Percentiles rank a stretch among this genome's conserved stretches.
These are phyloP conservation scores for Phytophthora macrochlamydospora DNA, from an alignment of 352 stramenopile species.

Conservation along the genomic window DNA sequence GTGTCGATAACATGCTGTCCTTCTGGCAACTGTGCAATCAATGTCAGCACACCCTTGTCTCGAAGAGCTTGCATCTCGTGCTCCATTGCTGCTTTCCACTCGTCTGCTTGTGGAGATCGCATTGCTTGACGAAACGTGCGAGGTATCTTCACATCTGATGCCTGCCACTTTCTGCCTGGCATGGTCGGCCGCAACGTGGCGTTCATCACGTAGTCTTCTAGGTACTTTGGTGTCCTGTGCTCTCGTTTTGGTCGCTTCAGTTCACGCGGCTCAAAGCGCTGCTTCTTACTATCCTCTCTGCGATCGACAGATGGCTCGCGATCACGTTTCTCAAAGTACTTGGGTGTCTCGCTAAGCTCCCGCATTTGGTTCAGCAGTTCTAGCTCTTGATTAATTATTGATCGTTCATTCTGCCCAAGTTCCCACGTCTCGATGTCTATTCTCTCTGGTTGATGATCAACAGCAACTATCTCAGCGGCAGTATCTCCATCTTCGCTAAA, in stretches of 20 bases:
- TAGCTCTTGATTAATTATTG: neutral
- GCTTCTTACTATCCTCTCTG: slow-evolving; percentile 4
- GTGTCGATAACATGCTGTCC: slow-evolving; percentile 4
- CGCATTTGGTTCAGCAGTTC: neutral
- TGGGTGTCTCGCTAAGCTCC: neutral
- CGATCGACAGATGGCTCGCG: neutral
- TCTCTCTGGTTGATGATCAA: neutral
- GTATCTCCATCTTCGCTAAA: neutral
- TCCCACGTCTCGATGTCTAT: slow-evolving; percentile 9
- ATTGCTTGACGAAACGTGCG: neutral
- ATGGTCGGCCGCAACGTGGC: neutral
- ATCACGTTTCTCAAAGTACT: neutral
- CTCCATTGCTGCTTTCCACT: slow-evolving; percentile 1
- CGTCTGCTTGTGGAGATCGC: neutral
- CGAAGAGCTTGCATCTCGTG: neutral
- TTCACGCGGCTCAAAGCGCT: slow-evolving; percentile 5
- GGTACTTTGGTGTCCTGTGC: neutral
- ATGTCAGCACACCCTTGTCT: neutral
- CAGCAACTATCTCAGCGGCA: neutral
- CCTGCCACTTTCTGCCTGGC: neutral
- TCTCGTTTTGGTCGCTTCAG: slow-evolving; percentile 2
- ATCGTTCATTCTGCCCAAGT: neutral
- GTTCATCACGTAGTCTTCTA: slow-evolving; percentile 13
- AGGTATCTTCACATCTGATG: neutral
- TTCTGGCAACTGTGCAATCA: slow-evolving; percentile 1